Evolutionary conservation across 371 early-diverging fungal genomes (phyloP).

Genomic region (Rhizopus sp.): DNA sequence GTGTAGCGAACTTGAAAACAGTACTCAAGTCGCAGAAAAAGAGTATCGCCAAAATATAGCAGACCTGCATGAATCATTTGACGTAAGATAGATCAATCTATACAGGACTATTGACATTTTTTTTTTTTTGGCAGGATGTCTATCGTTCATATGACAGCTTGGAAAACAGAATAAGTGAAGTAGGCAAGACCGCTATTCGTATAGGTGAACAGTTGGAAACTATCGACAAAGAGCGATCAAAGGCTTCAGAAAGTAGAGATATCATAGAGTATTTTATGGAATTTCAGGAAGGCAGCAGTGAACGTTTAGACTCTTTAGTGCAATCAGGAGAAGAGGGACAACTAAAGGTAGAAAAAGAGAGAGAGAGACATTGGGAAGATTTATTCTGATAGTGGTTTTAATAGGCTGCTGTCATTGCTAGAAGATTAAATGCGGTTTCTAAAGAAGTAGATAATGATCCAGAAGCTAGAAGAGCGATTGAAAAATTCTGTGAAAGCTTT

Average conservation of each 20-base stretch:
- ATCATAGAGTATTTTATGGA: conserved; percentile 90
- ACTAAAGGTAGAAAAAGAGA: conserved; percentile 69
- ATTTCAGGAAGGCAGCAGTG: conserved; percentile 75
- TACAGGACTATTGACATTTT: not conserved
- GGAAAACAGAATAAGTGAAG: conserved; percentile 86
- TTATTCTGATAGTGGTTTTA: not conserved
- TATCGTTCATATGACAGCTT: conserved; percentile 81
- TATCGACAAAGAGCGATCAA: conserved; percentile 86
- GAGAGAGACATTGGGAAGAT: too few species aligned
- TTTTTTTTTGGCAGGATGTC: conserved; percentile 63
- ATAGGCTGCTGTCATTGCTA: conserved; percentile 85
- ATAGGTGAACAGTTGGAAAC: conserved; percentile 97
- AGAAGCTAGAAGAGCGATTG: conserved; percentile 76
- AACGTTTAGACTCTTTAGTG: conserved; percentile 73
- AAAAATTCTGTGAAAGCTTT: conserved; percentile 89
- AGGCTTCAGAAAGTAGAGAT: conserved; percentile 88
- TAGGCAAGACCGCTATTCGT: conserved; percentile 93
- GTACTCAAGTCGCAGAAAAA: conserved; percentile 71
- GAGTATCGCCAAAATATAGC: conserved; percentile 73
- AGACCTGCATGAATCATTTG: conserved; percentile 71
- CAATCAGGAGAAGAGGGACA: conserved; percentile 84
- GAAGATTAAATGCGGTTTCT: conserved; percentile 83
- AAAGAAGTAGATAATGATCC: conserved; percentile 87
- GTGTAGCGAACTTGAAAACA: conserved; percentile 82
- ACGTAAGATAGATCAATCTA: conserved; percentile 47